Base-by-base conservation (phyloP, 1,139 yeast species). In the Hansenula lynferdii region DNA sequence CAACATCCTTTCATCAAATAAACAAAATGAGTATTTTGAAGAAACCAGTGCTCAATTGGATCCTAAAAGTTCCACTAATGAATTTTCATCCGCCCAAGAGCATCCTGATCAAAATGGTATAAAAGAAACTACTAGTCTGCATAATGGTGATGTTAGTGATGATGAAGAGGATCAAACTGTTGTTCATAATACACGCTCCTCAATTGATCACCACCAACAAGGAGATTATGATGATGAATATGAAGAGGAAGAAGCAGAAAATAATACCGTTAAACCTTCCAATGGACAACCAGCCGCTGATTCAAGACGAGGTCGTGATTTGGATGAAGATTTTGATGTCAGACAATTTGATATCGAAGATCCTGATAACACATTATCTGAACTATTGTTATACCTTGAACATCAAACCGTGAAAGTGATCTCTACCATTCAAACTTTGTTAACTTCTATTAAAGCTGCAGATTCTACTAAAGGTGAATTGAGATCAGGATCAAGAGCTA, bases 391-490 rank as follows among this genome's bases (percentile, higher is more conserved):
- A 34, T 92, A 87, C 59, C 70, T 92, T 54, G 98, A 92, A 58
- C 95, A 87, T 60, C 96, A 90, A 64, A 90, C 97, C 0, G 92
- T 85, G 25, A 85, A 85, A 52, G 97, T 92, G 2, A 92, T 92
- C 41, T 77, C 89, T 22, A 85, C 96, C 0, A 90, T 90, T 50
- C 97, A 90, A 57, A 76, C 85, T 18, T 70, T 92, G 44, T 70
- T 92, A 45, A 75, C 80, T 4, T 80, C 90, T 1, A 84, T 85
- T 50, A 82, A 83, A 61, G 77, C 78, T 50, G 86, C 87, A 12
- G 81, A 83, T 50, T 80, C 87, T 3, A 83, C 86, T 0, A 77
- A 84, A 50, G 89, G 87, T 8, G 82, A 79, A 41, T 70, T 92
- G 47, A 73, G 92, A 44, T 71, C 68, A 1, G 85, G 85, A 42